These are phyloP conservation scores for Metrosideros polymorpha DNA, from an alignment of 441 rosid genomes.

Conservation along the genomic window DNA sequence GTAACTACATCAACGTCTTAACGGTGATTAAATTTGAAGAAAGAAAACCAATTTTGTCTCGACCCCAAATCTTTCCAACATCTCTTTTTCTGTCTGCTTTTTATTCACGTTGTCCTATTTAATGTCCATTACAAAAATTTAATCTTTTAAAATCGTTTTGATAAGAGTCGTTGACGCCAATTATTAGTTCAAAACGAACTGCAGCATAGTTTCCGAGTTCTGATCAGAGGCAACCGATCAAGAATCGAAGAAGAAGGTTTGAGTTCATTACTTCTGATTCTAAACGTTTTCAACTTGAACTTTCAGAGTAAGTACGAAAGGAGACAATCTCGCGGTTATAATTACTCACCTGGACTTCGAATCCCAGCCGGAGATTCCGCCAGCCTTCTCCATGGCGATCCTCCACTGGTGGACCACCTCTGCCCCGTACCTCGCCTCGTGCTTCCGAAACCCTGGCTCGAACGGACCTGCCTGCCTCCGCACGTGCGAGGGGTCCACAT, in stretches of 20 bases:
- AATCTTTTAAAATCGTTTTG: no score
- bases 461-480: constrained; percentile 24
- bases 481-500: constrained; percentile 19
- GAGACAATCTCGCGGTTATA: background rate
- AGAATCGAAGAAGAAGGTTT: background rate
- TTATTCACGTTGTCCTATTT: no score
- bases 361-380: constrained; percentile 27
- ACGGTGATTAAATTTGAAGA: no score
- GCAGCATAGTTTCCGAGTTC: background rate
- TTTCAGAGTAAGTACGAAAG: background rate
- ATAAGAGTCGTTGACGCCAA: no score
- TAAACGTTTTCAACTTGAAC: background rate
- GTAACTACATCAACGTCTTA: no score
- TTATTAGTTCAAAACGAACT: background rate
- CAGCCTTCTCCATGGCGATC: constrained; percentile 30
- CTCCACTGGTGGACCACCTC: constrained; percentile 23
- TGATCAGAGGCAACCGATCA: background rate
- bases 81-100: no score
- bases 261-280: background rate
- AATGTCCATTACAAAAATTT: no score
- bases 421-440: constrained; percentile 1
- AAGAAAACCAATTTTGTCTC: no score
- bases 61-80: no score
- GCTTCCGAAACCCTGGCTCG: background rate
- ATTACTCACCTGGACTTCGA: constrained; percentile 1